Percentiles rank a stretch among this genome's conserved stretches.
Evolutionary conservation across 1,139 yeast genomes (phyloP).

Genomic region (Geotrichum bryndzae): DNA sequence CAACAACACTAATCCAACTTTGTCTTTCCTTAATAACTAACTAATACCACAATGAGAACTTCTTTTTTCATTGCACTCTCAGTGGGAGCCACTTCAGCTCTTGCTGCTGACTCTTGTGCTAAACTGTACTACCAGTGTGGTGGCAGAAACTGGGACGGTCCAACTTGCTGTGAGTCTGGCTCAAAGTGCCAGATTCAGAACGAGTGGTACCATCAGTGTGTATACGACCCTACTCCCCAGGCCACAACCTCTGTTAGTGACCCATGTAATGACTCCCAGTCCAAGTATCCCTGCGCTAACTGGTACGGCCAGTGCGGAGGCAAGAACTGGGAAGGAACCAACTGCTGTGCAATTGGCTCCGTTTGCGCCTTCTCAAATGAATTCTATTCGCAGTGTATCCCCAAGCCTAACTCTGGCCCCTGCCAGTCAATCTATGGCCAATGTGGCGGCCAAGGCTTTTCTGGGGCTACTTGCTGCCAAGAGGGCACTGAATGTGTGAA

Average conservation of each 20-base stretch:
- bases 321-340: constrained; percentile 14
- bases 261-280: not conserved
- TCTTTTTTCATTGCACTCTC: not conserved
- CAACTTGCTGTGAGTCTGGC: constrained; percentile 16
- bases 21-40: not conserved
- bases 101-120: constrained; percentile 4
- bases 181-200: constrained; percentile 5
- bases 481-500: constrained; percentile 8
- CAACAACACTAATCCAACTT: too few relatives aligned
- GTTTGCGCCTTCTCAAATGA: not conserved
- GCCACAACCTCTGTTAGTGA: not conserved
- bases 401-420: not conserved
- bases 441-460: constrained; percentile 12
- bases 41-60: not conserved
- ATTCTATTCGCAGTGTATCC: constrained; percentile 14
- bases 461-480: constrained; percentile 17
- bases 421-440: constrained; percentile 10
- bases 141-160: constrained; percentile 12
- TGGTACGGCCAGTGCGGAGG: constrained; percentile 19
- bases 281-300: constrained; percentile 11
- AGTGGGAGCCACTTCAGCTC: not conserved
- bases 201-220: constrained; percentile 17
- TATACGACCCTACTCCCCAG: constrained; percentile 4
- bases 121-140: constrained; percentile 16
- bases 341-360: constrained; percentile 17